These are phyloP conservation scores for Kwoniella pini DNA, from an alignment of 768 basidiomycete species.

Conservation along the genomic window DNA sequence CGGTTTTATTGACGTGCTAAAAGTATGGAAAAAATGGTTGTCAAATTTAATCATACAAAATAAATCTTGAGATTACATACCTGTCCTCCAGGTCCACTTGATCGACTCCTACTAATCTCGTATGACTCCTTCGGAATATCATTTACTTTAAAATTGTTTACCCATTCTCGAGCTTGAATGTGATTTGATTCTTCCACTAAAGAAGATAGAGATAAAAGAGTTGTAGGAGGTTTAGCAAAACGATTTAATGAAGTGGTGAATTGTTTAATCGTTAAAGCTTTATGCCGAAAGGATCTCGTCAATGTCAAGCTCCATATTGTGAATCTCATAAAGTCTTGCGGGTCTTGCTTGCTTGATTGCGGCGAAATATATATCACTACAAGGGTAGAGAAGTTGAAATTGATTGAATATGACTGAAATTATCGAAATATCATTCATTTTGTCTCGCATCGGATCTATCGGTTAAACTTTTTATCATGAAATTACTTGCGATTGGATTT, in stretches of 20 bases:
- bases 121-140: slow-evolving; percentile 44
- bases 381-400: not conserved
- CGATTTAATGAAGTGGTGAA: not conserved
- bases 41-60: not conserved
- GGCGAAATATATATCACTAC: too few species aligned
- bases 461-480: not conserved
- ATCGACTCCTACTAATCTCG: slow-evolving; percentile 34
- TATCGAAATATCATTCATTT: too few species aligned
- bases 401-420: too few species aligned
- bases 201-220: not conserved
- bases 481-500: too few species aligned
- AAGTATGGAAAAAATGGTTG: not conserved
- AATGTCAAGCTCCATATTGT: too few species aligned
- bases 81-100: slow-evolving; percentile 52
- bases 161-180: slow-evolving; percentile 28
- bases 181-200: slow-evolving; percentile 28
- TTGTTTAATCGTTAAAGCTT: too few species aligned
- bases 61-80: slow-evolving; percentile 21
- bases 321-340: too few species aligned
- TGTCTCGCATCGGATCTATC: slow-evolving; percentile 25
- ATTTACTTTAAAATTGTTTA: slow-evolving; percentile 31
- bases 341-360: too few species aligned
- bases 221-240: slow-evolving; percentile 6
- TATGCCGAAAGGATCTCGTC: too few species aligned
- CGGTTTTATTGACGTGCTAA: slow-evolving; percentile 55